phyloP scores from a whole-genome alignment of 768 basidiomycete species.

The Gyrodon lividus region DNA sequence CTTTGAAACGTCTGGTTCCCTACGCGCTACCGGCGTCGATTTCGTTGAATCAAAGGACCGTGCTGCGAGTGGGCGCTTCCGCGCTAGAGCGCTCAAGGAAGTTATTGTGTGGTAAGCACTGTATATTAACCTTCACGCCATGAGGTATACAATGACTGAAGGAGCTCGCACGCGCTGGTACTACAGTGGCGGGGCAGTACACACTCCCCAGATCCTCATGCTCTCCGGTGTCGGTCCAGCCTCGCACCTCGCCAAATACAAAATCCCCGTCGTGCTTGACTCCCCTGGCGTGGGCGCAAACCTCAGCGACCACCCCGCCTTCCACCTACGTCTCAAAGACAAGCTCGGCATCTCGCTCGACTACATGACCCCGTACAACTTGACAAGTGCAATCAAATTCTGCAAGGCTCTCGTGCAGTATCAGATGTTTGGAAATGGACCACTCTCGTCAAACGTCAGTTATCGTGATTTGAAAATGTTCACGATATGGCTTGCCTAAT shows the following conservation, averaged over 20 bases:
- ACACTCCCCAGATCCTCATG: constrained; percentile 67
- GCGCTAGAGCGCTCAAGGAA: constrained; percentile 53
- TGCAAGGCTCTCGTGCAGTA: constrained; percentile 42
- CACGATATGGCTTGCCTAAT: not conserved
- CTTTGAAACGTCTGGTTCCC: constrained; percentile 43
- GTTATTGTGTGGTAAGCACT: constrained; percentile 56
- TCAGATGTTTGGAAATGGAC: constrained; percentile 43
- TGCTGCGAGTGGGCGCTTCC: constrained; percentile 37
- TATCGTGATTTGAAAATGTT: not conserved
- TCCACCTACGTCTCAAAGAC: constrained; percentile 53
- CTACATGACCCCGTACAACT: constrained; percentile 33
- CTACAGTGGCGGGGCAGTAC: constrained; percentile 57
- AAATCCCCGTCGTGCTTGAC: constrained; percentile 57
- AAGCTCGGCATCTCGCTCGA: constrained; percentile 44
- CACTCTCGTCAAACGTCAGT: constrained; percentile 52
- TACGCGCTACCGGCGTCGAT: constrained; percentile 61
- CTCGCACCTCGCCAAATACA: constrained; percentile 48
- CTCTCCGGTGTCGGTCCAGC: constrained; percentile 77
- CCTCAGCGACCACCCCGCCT: constrained; percentile 65
- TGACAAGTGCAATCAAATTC: constrained; percentile 23
- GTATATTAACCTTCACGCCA: no score
- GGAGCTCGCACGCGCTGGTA: not conserved
- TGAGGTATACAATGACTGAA: not conserved
- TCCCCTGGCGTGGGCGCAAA: constrained; percentile 74
- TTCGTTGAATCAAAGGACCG: constrained; percentile 39